phyloP scores from a whole-genome alignment of 1,284 basidiomycete genomes.

The Hypsizygus ulmarius region DNA sequence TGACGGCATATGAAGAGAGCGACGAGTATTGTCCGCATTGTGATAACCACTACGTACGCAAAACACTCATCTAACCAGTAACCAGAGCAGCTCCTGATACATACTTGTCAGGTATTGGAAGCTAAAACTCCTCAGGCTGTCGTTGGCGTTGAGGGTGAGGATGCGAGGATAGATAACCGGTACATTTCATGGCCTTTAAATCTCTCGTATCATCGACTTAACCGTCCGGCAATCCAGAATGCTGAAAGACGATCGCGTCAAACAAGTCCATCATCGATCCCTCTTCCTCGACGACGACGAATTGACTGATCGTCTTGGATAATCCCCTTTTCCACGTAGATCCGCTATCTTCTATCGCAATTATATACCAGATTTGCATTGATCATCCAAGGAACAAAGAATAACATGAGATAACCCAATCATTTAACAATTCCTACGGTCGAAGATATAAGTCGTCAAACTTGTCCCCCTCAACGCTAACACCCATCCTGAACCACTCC shows the following conservation, averaged over 20 bases:
- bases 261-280: constrained; percentile 31
- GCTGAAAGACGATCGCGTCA: constrained; percentile 47
- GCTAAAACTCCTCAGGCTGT: constrained; percentile 90
- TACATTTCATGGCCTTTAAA: constrained; percentile 34
- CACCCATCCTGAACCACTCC: constrained; percentile 25
- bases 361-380: constrained; percentile 2
- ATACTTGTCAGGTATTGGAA: constrained; percentile 71
- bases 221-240: constrained; percentile 30
- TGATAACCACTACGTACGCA: constrained; percentile 92
- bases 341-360: constrained; percentile 4
- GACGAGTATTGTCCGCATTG: constrained; percentile 99
- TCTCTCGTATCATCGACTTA: neutral
- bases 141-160: constrained; percentile 87
- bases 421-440: constrained; percentile 26
- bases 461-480: constrained; percentile 31
- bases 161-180: constrained; percentile 85
- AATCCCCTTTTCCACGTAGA: constrained; percentile 11
- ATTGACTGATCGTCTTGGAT: constrained; percentile 35
- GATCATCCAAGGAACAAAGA: neutral
- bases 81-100: neutral
- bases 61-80: neutral
- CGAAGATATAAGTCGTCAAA: constrained; percentile 35
- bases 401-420: neutral
- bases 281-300: constrained; percentile 37
- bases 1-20: constrained; percentile 87